Conservation (phyloP, 2,329 filamentous ascomycete species). For the Penicillium brasilianum region DNA sequence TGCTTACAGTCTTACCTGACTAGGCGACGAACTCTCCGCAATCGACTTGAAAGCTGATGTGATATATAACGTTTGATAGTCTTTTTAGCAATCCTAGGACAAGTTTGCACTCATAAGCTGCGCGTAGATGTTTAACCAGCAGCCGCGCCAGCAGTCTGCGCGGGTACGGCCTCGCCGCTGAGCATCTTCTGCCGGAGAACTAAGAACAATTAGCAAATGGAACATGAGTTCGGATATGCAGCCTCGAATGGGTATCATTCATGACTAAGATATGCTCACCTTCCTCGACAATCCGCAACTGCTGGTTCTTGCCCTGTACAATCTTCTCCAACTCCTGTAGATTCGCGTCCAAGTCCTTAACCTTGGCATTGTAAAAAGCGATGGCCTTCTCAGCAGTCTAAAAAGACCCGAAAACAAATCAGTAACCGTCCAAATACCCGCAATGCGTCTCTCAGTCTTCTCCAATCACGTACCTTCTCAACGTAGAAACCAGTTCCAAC, state of each 20-base stretch:
- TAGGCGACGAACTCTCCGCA: not conserved
- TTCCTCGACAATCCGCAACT: slow-evolving; percentile 86
- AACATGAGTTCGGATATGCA: not conserved
- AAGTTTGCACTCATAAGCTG: slow-evolving; percentile 2
- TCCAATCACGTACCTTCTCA: slow-evolving; percentile 72
- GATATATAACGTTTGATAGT: slow-evolving; percentile 5
- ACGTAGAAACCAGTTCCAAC: slow-evolving; percentile 93
- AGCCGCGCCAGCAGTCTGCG: slow-evolving; percentile 39
- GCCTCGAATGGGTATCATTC: not conserved
- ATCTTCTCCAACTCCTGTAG: slow-evolving; percentile 71
- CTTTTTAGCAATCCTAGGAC: slow-evolving; percentile 8
- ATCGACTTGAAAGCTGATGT: not conserved
- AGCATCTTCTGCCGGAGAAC: slow-evolving; percentile 60
- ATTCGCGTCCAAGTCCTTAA: slow-evolving; percentile 68
- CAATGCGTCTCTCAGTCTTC: too few species aligned
- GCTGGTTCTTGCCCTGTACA: slow-evolving; percentile 77
- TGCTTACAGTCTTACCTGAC: not conserved
- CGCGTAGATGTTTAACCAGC: slow-evolving; percentile 26
- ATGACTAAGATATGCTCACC: slow-evolving; percentile 56
- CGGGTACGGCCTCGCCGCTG: slow-evolving; percentile 46
- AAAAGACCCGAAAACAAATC: not conserved
- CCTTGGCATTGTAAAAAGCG: slow-evolving; percentile 71
- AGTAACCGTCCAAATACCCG: not conserved
- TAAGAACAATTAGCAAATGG: slow-evolving; percentile 35
- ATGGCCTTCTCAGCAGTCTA: slow-evolving; percentile 63